These are phyloP conservation scores for Fusarium heterosporum DNA, from an alignment of 2,329 filamentous ascomycete genomes.

Conservation along the genomic window DNA sequence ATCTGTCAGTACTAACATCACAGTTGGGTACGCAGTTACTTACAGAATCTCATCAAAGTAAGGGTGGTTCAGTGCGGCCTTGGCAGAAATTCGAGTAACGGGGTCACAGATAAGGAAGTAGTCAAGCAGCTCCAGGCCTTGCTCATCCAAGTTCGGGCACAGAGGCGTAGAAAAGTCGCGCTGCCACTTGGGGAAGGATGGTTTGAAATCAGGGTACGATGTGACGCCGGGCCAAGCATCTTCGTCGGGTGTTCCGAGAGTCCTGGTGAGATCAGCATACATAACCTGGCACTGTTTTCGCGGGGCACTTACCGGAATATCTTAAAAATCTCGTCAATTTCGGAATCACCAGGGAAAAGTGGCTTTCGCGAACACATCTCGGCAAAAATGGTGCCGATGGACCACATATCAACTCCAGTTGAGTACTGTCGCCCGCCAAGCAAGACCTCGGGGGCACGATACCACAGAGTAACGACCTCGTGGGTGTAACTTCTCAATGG, in stretches of 20 bases:
- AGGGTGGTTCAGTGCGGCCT: constrained; percentile 84
- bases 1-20: rapidly evolving
- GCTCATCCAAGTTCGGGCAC: constrained; percentile 78
- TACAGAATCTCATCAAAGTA: constrained; percentile 71
- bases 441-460: constrained; percentile 89
- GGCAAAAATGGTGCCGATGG: constrained; percentile 91
- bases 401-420: constrained; percentile 97
- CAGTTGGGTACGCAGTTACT: background rate
- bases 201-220: constrained; percentile 92
- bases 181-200: constrained; percentile 91
- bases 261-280: constrained; percentile 54
- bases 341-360: constrained; percentile 90
- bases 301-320: constrained; percentile 74
- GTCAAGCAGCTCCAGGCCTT: constrained; percentile 75
- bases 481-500: constrained; percentile 92
- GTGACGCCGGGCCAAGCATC: constrained; percentile 89
- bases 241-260: constrained; percentile 87
- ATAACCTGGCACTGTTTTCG: background rate
- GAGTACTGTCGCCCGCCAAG: constrained; percentile 92
- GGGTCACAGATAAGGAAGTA: constrained; percentile 88
- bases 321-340: constrained; percentile 60
- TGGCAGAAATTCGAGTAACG: constrained; percentile 86
- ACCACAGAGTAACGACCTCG: constrained; percentile 95
- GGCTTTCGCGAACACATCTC: constrained; percentile 97
- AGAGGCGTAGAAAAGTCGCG: constrained; percentile 74